Evolutionary conservation across 75 land plant species (phyloP), one percentile per base, ranked within the genome.

Genomic region (Cunninghamia lanceolata): DNA sequence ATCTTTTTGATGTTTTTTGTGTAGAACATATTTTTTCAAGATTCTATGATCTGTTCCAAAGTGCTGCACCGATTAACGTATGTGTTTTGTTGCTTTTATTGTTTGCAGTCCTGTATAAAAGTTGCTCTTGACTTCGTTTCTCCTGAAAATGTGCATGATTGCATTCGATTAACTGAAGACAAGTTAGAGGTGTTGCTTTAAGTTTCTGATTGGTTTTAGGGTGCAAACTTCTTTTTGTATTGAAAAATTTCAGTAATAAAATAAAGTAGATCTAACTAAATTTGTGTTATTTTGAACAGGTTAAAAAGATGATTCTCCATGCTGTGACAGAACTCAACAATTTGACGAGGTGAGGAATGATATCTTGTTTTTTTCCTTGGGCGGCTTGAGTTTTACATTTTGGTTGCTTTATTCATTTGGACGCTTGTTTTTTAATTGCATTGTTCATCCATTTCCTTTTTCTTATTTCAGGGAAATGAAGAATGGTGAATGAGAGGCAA

Each of bases 241-340:
- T 32, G 2, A 15, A 39, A 73, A 39, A 36, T 86, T 78, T 25
- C 43, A 14, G 0, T 38, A 82, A 43, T 28, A 35, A 40, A 40
- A 13, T 10, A 11, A 40, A 21, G 11, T 21, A 21, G 3, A 39
- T 32, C 7, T 4, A 28, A 35, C 34, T 2, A 16, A 36, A 38
- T 30, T 84, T 63, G 28, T 82, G 35, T n/a, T 66, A 76, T n/a
- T 43, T 82, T 35, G 11, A 73, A 66, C 91, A 94, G 95, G 90
- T 94, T 25, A 91, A 92, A 87, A 94, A 93, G 87, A 90, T 94
- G 93, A 88, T 92, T 81, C 21, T 94, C 16, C 89, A 94, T 92
- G 94, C 92, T 17, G 38, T 93, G 1, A 82, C 88, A 17, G 85
- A 90, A n/a, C 47, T 80, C n/a, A 80, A 25, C 14, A 4, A 13